Evolutionary conservation across 1,284 basidiomycete genomes (phyloP).

Genomic region (Grifola frondosa): DNA sequence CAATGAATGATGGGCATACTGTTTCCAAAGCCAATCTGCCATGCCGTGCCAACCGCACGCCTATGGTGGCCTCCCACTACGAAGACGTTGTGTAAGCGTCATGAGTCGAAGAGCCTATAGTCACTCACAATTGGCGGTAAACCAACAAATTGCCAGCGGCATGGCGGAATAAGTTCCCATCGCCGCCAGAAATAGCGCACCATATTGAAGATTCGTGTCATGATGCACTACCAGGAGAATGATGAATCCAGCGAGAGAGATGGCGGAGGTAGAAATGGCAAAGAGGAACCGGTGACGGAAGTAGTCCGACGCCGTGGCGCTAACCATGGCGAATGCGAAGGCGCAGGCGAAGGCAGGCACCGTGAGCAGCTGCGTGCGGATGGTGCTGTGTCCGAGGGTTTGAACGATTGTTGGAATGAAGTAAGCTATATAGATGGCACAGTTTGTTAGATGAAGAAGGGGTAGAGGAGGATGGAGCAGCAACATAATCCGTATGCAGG

Average conservation of each 20-base stretch:
- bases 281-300: slow-evolving; percentile 17
- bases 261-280: slow-evolving; percentile 3
- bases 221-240: slow-evolving; percentile 17
- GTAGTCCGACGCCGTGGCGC: slow-evolving; percentile 13
- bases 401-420: slow-evolving; percentile 30
- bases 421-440: slow-evolving; percentile 10
- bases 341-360: slow-evolving; percentile 41
- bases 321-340: slow-evolving; percentile 23
- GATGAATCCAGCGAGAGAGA: slow-evolving; percentile 15
- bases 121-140: slow-evolving; percentile 21
- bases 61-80: slow-evolving; percentile 19
- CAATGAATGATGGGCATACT: slow-evolving; percentile 6
- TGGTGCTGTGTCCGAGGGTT: slow-evolving; percentile 38
- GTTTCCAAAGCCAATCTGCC: slow-evolving; percentile 22
- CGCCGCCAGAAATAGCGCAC: slow-evolving; percentile 21
- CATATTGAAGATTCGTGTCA: slow-evolving; percentile 18
- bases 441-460: neutral
- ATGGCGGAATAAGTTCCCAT: slow-evolving; percentile 20
- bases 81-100: slow-evolving; percentile 8
- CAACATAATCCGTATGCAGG: slow-evolving; percentile 20
- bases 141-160: slow-evolving; percentile 26
- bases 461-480: neutral
- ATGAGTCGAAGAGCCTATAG: neutral
- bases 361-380: slow-evolving; percentile 45
- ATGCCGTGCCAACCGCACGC: slow-evolving; percentile 14